Percentiles rank a stretch among this genome's conserved stretches.
phyloP scores from a whole-genome alignment of 2,329 filamentous ascomycete species.

The Aspergillus neoniger region DNA sequence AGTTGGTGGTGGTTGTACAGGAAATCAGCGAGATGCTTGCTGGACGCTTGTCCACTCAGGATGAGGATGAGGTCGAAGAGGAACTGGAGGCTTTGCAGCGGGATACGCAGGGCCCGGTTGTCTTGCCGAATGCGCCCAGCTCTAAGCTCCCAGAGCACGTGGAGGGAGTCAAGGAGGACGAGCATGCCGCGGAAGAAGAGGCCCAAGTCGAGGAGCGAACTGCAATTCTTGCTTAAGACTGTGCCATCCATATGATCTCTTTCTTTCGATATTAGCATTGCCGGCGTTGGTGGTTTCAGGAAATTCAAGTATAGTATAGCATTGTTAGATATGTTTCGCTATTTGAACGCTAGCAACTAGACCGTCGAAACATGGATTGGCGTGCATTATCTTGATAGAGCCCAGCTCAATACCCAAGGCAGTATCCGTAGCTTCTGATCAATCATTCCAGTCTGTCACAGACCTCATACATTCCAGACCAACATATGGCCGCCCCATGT shows the following conservation, averaged over 20 bases:
- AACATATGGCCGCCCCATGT: not conserved
- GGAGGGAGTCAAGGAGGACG: constrained; percentile 32
- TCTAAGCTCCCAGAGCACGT: constrained; percentile 31
- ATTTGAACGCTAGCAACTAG: constrained; percentile 10
- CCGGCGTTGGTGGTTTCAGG: constrained; percentile 27
- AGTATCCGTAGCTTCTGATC: not conserved
- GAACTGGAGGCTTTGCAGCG: constrained; percentile 81
- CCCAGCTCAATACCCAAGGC: constrained; percentile 10
- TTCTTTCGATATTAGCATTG: constrained; percentile 21
- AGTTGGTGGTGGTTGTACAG: constrained; percentile 46
- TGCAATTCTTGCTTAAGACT: constrained; percentile 16
- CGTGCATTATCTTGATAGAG: constrained; percentile 6
- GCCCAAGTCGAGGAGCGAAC: constrained; percentile 26
- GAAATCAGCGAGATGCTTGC: constrained; percentile 91
- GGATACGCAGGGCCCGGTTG: constrained; percentile 51
- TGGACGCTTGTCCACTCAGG: constrained; percentile 84
- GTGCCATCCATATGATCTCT: not conserved
- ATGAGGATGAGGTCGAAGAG: constrained; percentile 97
- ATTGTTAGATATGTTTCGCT: constrained; percentile 1
- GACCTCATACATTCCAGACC: not conserved
- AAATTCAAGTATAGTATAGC: not conserved
- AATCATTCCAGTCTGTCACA: not conserved
- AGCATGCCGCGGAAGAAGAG: constrained; percentile 30
- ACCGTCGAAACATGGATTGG: constrained; percentile 15
- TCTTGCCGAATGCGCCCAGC: constrained; percentile 44